phyloP scores from a whole-genome alignment of 78 protist genomes.

The Dictyostelium brefeldianum region DNA sequence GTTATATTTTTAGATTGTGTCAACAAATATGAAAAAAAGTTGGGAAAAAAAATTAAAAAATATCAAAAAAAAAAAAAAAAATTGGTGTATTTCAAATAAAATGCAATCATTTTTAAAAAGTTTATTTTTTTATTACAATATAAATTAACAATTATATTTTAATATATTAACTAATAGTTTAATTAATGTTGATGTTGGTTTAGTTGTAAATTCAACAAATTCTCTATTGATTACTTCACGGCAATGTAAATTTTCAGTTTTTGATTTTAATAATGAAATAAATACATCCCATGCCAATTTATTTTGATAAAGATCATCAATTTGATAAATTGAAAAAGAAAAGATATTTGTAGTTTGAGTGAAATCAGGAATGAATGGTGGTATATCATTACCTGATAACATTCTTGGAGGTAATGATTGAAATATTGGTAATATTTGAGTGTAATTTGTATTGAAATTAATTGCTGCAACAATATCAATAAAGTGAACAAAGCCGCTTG shows the following conservation, averaged over 20 bases:
- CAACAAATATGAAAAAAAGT: background rate
- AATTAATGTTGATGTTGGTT: background rate
- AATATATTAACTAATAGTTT: background rate
- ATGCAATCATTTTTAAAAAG: background rate
- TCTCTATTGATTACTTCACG: background rate
- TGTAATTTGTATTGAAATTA: constrained; percentile 49
- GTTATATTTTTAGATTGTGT: background rate
- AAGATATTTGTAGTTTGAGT: background rate
- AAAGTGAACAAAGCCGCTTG: constrained; percentile 39
- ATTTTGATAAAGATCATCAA: constrained; percentile 14
- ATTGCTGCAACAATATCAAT: constrained; percentile 22
- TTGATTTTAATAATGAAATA: background rate
- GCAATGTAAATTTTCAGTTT: background rate
- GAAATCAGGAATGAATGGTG: constrained; percentile 53
- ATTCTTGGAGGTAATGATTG: constrained; percentile 13
- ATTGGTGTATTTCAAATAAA: no score
- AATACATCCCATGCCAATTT: background rate
- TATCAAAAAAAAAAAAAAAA: background rate
- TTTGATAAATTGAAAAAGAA: background rate
- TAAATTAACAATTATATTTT: background rate
- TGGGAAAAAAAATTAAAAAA: background rate
- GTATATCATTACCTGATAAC: constrained; percentile 16
- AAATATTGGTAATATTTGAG: background rate
- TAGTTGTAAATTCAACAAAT: background rate
- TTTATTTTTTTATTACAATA: background rate